A percentile compares a stretch with the other conserved stretches of the same genome.
Evolutionary conservation across 176 grass and related monocot genomes (phyloP).

Genomic region (Carex kokanica): DNA sequence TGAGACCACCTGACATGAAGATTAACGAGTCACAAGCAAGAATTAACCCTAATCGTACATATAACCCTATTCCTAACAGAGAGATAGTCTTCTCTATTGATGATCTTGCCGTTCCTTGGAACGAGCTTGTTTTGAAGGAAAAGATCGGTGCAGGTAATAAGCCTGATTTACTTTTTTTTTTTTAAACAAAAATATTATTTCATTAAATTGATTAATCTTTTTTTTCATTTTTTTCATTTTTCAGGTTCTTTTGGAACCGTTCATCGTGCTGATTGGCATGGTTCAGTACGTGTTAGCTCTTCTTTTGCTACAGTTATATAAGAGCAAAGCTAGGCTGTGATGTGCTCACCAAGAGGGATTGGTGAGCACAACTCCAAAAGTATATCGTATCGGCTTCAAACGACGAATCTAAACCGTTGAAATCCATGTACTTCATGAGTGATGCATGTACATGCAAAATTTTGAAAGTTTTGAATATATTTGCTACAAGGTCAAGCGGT

Average conservation of each 20-base stretch:
- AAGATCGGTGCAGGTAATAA: slow-evolving; percentile 92
- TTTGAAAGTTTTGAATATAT: no score
- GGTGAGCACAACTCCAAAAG: no score
- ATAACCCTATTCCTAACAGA: background rate
- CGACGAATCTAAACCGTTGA: no score
- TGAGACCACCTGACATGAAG: slow-evolving; percentile 61
- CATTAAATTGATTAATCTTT: slow-evolving; percentile 5
- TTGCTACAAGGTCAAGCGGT: no score
- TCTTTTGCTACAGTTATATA: slow-evolving; percentile 23
- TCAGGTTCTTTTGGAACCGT: slow-evolving; percentile 97
- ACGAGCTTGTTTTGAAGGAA: slow-evolving; percentile 81
- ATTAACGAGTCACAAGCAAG: slow-evolving; percentile 35
- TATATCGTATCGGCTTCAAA: no score
- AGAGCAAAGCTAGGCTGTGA: no score
- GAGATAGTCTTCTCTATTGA: slow-evolving; percentile 50
- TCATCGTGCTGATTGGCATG: slow-evolving; percentile 99
- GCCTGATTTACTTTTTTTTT: slow-evolving; percentile 1
- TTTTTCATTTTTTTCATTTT: slow-evolving; percentile 24
- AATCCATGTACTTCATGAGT: no score
- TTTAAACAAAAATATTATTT: background rate
- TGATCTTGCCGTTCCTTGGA: slow-evolving; percentile 84
- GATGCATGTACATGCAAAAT: no score
- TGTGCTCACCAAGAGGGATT: no score
- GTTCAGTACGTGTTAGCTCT: slow-evolving; percentile 68
- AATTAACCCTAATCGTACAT: slow-evolving; percentile 8